phyloP scores from a whole-genome alignment of 495 filamentous ascomycete genomes.

The Xylaria flabelliformis region DNA sequence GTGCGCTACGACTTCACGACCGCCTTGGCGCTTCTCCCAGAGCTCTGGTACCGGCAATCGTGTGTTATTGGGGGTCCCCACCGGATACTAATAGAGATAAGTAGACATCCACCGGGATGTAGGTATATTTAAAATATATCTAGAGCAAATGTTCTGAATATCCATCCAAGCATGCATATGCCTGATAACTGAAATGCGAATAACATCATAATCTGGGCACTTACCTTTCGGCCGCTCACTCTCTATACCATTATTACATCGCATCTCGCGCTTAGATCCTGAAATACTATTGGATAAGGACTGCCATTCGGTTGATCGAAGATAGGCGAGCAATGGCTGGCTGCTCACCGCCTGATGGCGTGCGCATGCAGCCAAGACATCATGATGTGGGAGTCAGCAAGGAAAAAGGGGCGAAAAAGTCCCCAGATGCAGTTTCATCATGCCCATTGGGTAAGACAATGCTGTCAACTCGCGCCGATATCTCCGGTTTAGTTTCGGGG shows the following conservation, averaged over 20 bases:
- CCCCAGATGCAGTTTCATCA: slow-evolving; percentile 24
- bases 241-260: background rate
- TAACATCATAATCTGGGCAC: background rate
- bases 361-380: slow-evolving; percentile 35
- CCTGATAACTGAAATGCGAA: background rate
- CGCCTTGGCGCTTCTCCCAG: slow-evolving; percentile 24
- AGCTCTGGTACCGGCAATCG: slow-evolving; percentile 21
- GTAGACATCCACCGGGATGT: background rate
- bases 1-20: slow-evolving; percentile 5
- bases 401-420: slow-evolving; percentile 13
- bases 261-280: slow-evolving; percentile 22
- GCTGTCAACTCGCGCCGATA: background rate
- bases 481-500: background rate
- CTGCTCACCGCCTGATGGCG: slow-evolving; percentile 40
- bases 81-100: background rate
- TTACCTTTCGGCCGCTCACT: background rate
- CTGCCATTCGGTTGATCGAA: slow-evolving; percentile 11
- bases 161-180: background rate
- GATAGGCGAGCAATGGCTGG: slow-evolving; percentile 15
- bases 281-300: slow-evolving; percentile 24
- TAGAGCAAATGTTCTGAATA: background rate
- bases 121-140: background rate
- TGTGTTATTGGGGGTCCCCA: slow-evolving; percentile 21
- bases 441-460: slow-evolving; percentile 20
- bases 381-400: slow-evolving; percentile 16